These are phyloP conservation scores for Globisporangium parvum DNA, from an alignment of 352 stramenopile genomes.

Conservation along the genomic window DNA sequence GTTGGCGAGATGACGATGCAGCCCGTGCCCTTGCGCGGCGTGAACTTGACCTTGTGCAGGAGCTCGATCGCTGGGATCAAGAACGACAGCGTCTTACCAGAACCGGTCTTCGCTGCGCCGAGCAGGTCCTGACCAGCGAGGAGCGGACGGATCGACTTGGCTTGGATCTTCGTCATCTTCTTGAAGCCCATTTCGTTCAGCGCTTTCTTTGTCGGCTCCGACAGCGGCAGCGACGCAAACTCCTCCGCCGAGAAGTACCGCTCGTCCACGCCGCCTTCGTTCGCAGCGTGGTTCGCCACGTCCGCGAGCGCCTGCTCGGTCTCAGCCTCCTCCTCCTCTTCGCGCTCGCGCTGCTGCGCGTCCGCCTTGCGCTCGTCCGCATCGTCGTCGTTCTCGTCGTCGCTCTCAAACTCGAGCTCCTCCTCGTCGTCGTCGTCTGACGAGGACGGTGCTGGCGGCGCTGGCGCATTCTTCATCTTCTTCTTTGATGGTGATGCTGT, in stretches of 20 bases:
- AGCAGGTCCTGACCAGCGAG: constrained; percentile 96
- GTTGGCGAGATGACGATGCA: constrained; percentile 34
- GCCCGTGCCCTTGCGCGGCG: constrained; percentile 93
- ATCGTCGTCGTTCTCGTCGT: constrained; percentile 27
- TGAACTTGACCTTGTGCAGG: constrained; percentile 96
- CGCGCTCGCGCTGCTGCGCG: constrained; percentile 13
- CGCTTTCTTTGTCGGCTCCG: constrained; percentile 84
- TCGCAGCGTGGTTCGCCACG: constrained; percentile 24
- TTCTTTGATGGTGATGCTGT: background rate
- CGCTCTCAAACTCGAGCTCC: constrained; percentile 18
- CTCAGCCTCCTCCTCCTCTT: constrained; percentile 44
- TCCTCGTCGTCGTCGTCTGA: constrained; percentile 16
- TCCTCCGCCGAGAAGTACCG: constrained; percentile 85
- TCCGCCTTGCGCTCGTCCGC: constrained; percentile 20
- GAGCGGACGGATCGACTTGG: constrained; percentile 94
- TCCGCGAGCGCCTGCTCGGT: constrained; percentile 54
- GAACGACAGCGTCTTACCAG: constrained; percentile 98
- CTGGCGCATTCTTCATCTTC: background rate
- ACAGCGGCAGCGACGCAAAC: constrained; percentile 91
- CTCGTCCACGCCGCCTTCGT: constrained; percentile 46
- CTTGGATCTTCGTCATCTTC: constrained; percentile 98
- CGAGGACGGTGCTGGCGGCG: constrained; percentile 6
- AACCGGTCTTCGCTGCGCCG: constrained; percentile 96
- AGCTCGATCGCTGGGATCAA: constrained; percentile 97
- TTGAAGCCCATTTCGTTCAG: constrained; percentile 90